A percentile compares a stretch with the other conserved stretches of the same genome.
These are phyloP conservation scores for Pleurotus sapidus DNA, from an alignment of 768 basidiomycete genomes.

Conservation along the genomic window DNA sequence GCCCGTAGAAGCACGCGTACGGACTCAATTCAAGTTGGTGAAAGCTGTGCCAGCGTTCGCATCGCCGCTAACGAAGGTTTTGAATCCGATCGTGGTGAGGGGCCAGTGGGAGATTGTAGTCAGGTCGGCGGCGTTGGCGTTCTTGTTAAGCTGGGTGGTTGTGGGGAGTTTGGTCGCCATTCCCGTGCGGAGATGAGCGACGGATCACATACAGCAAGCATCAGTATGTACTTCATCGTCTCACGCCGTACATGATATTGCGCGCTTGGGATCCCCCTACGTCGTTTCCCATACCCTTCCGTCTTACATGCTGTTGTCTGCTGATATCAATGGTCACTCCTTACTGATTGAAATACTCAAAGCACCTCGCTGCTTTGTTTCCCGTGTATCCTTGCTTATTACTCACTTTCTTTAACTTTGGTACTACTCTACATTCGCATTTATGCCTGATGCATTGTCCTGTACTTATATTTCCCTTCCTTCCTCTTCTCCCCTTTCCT, in stretches of 20 bases:
- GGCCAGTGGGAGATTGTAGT: conserved; percentile 86
- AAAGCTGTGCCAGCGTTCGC: conserved; percentile 69
- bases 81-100: conserved; percentile 69
- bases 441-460: background rate
- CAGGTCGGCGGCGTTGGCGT: conserved; percentile 48
- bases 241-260: no score
- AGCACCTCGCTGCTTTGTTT: no score
- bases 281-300: no score
- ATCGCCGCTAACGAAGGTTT: conserved; percentile 63
- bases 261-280: no score
- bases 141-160: conserved; percentile 39
- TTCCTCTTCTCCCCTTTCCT: background rate
- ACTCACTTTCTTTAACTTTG: background rate
- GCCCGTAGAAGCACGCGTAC: conserved; percentile 21
- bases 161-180: conserved; percentile 40
- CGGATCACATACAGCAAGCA: no score
- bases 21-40: conserved; percentile 41
- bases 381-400: no score
- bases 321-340: no score
- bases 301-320: no score
- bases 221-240: no score
- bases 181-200: conserved; percentile 22
- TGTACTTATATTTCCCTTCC: conserved; percentile 5
- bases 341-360: no score
- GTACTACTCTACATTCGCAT: background rate